Evolutionary conservation across 1,139 yeast species (phyloP), one percentile per base, ranked within the genome.

Genomic region (Hyphopichia burtonii): DNA sequence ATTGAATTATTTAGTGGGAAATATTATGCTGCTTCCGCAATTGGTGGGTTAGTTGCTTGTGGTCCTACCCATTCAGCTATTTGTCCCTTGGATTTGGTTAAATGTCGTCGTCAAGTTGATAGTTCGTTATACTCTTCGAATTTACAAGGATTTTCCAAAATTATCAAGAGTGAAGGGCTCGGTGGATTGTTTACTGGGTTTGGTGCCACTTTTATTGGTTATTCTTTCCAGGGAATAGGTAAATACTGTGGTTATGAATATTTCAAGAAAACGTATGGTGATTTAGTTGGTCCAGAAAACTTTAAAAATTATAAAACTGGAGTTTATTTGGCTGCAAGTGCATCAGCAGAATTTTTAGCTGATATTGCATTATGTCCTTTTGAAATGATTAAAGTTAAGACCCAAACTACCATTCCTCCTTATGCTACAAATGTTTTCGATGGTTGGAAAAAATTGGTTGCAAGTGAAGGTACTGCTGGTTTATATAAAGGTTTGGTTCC

Each of bases 41-140:
- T 88, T 33, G 98, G 98, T 41, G 98, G 98, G 53, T 74, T 87
- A 41, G 58, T 83, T 49, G 97, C 98, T 3, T 91, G 98, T 74
- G 97, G 97, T 30, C 96, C 96, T 28, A 91, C 98, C 12, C 98
- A 91, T 67, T 83, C 96, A 2, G 79, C 87, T 2, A 94, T 91
- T 28, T 87, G 96, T 6, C 98, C 98, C 3, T 76, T 91, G 48
- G 98, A 91, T 68, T 73, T 91, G 50, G 95, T 91, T 61, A 91
- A 91, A 70, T 86, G 95, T 69, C 84, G 97, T 61, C 75, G 94
- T 54, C 97, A 91, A 67, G 96, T 90, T 36, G 78, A 87, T 63
- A 66, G 94, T 2, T 45, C 69, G 4, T 68, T 90, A 27, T 90
- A 90, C 69, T 75, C 71, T 52, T 82, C 93, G 48, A 89, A 87